These are phyloP conservation scores for Chimonanthus salicifolius DNA, from an alignment of 164 flowering plant genomes.

Conservation along the genomic window DNA sequence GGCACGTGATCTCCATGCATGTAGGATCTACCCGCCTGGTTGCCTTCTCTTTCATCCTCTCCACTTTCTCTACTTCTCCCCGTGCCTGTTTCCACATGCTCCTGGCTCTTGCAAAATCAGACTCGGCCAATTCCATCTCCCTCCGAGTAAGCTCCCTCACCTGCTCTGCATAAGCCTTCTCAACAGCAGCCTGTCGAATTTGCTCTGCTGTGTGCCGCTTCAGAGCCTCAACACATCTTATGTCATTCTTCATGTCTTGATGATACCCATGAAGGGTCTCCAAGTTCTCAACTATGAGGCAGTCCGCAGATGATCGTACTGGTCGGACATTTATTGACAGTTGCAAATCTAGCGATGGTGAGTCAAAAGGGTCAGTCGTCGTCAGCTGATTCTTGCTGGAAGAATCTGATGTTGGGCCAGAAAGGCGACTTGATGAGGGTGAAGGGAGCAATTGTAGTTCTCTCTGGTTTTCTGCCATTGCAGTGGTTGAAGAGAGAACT, in stretches of 20 bases:
- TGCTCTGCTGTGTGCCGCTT: conserved; percentile 89
- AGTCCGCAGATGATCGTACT: conserved; percentile 18
- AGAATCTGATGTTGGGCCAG: background rate
- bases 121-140: conserved; percentile 91
- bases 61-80: conserved; percentile 67
- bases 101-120: conserved; percentile 78
- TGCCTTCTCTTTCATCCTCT: conserved; percentile 62
- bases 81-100: conserved; percentile 78
- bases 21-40: conserved; percentile 40
- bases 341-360: background rate
- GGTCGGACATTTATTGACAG: conserved; percentile 15
- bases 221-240: conserved; percentile 42
- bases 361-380: background rate
- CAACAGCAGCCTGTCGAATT: conserved; percentile 70
- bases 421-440: background rate
- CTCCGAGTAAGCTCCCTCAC: conserved; percentile 74
- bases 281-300: conserved; percentile 2
- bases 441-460: background rate
- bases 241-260: background rate
- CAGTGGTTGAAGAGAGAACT: background rate
- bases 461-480: conserved; percentile 38
- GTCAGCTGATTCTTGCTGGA: background rate
- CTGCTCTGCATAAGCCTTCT: conserved; percentile 91
- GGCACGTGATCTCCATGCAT: conserved; percentile 94
- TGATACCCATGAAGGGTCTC: background rate